These are phyloP conservation scores for Phylloporus sp. DNA, from an alignment of 768 basidiomycete genomes.

Conservation along the genomic window DNA sequence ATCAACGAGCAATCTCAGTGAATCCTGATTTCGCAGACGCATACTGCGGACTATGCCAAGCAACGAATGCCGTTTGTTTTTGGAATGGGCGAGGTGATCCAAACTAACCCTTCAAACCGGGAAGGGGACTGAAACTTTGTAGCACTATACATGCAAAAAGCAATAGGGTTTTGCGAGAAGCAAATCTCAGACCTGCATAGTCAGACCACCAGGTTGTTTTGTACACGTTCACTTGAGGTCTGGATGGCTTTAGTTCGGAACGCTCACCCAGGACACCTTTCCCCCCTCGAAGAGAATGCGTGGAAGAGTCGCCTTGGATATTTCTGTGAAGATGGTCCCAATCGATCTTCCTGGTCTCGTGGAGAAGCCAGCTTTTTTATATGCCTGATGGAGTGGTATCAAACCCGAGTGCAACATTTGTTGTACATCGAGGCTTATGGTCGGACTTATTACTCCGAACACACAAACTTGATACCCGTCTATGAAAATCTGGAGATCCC, in stretches of 20 bases:
- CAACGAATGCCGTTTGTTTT: slow-evolving; percentile 45
- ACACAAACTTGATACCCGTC: slow-evolving; percentile 3
- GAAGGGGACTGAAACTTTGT: slow-evolving; percentile 6
- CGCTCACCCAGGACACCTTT: slow-evolving; percentile 26
- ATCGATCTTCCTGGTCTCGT: slow-evolving; percentile 14
- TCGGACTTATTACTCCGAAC: slow-evolving; percentile 18
- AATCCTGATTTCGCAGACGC: slow-evolving; percentile 47
- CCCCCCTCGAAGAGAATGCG: slow-evolving; percentile 18
- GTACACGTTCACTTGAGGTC: slow-evolving; percentile 25
- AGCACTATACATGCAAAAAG: slow-evolving; percentile 36
- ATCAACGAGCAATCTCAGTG: slow-evolving; percentile 38
- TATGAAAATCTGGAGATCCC: slow-evolving; percentile 13
- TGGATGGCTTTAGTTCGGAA: slow-evolving; percentile 37
- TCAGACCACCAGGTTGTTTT: slow-evolving; percentile 31
- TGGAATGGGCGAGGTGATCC: slow-evolving; percentile 38
- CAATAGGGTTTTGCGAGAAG: slow-evolving; percentile 34
- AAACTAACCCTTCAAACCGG: slow-evolving; percentile 5
- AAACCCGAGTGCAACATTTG: slow-evolving; percentile 38
- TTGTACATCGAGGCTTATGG: slow-evolving; percentile 42
- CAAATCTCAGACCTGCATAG: slow-evolving; percentile 33
- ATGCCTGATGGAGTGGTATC: slow-evolving; percentile 42
- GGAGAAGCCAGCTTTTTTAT: slow-evolving; percentile 45
- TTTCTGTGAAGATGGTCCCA: slow-evolving; percentile 26
- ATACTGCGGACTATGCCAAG: slow-evolving; percentile 44
- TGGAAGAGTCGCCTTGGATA: slow-evolving; percentile 33